Evolutionary conservation across 2,329 filamentous ascomycete genomes (phyloP).

Genomic region (Neofusicoccum umdonicola): DNA sequence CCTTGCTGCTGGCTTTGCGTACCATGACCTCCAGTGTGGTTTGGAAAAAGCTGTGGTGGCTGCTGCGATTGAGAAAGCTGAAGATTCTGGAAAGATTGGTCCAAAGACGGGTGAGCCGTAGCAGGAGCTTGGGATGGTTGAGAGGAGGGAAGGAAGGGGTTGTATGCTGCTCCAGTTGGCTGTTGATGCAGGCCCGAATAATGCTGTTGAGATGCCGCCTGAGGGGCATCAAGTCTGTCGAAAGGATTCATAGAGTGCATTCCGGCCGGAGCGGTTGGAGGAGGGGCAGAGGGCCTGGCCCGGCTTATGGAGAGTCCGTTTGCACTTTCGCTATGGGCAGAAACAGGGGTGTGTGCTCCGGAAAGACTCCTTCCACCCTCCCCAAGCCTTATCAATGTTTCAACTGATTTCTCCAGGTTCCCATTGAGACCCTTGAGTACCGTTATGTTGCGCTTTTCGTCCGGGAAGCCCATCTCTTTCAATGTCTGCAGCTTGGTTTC

Average conservation of each 20-base stretch:
- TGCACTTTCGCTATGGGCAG: conserved; percentile 49
- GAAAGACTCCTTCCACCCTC: conserved; percentile 56
- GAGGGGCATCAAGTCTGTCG: conserved; percentile 41
- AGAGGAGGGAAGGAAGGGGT: conserved; percentile 62
- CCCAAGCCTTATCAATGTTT: conserved; percentile 78
- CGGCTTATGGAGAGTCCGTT: conserved; percentile 47
- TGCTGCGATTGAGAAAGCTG: conserved; percentile 53
- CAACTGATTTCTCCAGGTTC: conserved; percentile 81
- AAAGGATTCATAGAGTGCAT: conserved; percentile 42
- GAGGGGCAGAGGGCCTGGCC: conserved; percentile 28
- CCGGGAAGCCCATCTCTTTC: conserved; percentile 87
- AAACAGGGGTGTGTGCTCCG: conserved; percentile 33
- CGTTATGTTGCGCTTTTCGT: conserved; percentile 76
- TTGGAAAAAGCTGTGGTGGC: conserved; percentile 66
- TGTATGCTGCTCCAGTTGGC: conserved; percentile 48
- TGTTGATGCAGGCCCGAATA: conserved; percentile 25
- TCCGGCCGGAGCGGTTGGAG: conserved; percentile 16
- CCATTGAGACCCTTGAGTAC: conserved; percentile 81
- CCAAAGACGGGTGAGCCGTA: conserved; percentile 45
- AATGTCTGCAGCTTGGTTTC: conserved; percentile 76
- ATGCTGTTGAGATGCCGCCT: conserved; percentile 35
- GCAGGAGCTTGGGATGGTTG: conserved; percentile 24
- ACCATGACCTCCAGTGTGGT: conserved; percentile 66
- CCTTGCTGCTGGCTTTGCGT: conserved; percentile 38
- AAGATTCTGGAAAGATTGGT: conserved; percentile 73